Base-by-base conservation (phyloP, 306 rosid genomes). In the Gillenia trifoliata region DNA sequence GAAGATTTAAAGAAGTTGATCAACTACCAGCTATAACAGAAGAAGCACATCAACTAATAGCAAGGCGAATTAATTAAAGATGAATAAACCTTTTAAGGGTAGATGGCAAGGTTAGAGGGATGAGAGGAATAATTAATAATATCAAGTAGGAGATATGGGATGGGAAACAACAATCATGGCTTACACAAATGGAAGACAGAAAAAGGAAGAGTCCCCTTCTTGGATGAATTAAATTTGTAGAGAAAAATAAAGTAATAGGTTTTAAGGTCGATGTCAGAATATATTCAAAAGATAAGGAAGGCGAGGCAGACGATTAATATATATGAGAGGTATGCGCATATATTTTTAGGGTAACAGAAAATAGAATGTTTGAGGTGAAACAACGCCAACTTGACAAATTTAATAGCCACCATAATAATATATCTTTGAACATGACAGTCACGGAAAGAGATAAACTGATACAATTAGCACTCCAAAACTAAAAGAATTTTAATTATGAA, bases 91-190 rank as follows among this genome's bases (percentile, higher is more conserved):
- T 45, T 45, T 45, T 4, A 45, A 45, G 19, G 19, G 19, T 13
- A 15, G 50, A 45, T 45, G 50, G 50, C 2, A 45, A 45, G 50
- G 13, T 15, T 45, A 15, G 50, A 45, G 50, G 7, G 50, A 45
- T 45, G 50, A 45, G 19, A 55, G 61, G 66, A 77, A 47, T 68
- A 73, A 75, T 74, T 30, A 79, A 82, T 70, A 71, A 85, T 68
- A 81, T 72, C 78, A 81, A 84, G 71, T 10, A 47, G 77, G 66
- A 64, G 56, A 83, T 50, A 82, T 73, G 85, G 64, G 81, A 80
- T 77, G 33, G 86, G 90, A 80, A 83, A 85, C 90, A 83, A 79
- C 84, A 82, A 89, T 93, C 76, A 91, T 89, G 85, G 85, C 79
- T 80, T 50, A 79, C 89, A 84, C 86, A 88, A 84, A 86, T 86